Evolutionary conservation across 352 stramenopile species (phyloP).

Genomic region (Globisporangium abappressorium): DNA sequence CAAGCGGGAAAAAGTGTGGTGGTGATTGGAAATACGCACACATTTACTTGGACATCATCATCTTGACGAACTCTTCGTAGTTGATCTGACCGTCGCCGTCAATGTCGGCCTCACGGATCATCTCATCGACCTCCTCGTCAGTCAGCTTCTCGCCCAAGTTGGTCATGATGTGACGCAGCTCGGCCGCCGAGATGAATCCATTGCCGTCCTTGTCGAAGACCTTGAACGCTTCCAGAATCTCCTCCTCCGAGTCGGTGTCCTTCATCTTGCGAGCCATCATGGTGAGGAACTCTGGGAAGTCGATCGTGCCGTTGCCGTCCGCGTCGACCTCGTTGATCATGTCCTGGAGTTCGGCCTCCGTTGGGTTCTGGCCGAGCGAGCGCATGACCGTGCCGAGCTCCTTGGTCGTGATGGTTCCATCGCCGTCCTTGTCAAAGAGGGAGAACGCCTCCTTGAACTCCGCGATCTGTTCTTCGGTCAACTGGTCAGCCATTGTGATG

Average conservation of each 20-base stretch:
- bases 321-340: constrained; percentile 99
- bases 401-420: constrained; percentile 99
- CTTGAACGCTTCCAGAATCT: constrained; percentile 99
- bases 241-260: constrained; percentile 98
- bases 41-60: constrained; percentile 98
- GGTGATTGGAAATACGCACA: constrained; percentile 1
- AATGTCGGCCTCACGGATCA: constrained; percentile 99
- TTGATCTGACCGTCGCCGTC: constrained; percentile 99
- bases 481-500: constrained; percentile 75
- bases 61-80: constrained; percentile 99
- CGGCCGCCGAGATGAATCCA: constrained; percentile 97
- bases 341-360: constrained; percentile 97
- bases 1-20: background rate
- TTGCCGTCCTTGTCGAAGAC: constrained; percentile 99
- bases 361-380: constrained; percentile 98
- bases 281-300: constrained; percentile 99
- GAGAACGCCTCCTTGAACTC: constrained; percentile 99
- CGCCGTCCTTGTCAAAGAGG: constrained; percentile 98
- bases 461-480: constrained; percentile 96
- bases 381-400: constrained; percentile 98
- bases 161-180: constrained; percentile 99
- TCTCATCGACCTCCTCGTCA: constrained; percentile 98
- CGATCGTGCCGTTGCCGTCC: constrained; percentile 99
- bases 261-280: constrained; percentile 99
- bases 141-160: constrained; percentile 99